Conservation (phyloP, 352 stramenopile species). For the Pythium insidiosum region DNA sequence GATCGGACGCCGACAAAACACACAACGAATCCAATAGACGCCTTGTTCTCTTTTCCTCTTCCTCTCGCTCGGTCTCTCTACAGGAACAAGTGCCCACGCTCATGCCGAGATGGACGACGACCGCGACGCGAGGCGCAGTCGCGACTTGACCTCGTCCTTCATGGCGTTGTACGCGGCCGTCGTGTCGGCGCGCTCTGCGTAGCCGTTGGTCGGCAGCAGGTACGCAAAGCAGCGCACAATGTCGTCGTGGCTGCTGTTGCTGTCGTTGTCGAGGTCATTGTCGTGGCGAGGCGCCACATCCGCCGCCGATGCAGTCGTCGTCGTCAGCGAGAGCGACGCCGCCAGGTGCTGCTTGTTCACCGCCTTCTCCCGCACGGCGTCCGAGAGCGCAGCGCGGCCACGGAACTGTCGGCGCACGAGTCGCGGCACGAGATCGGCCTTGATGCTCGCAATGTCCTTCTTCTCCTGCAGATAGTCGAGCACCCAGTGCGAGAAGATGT, state of each 20-base stretch:
- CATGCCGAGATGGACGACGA: conserved; percentile 30
- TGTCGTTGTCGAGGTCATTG: too few relatives aligned
- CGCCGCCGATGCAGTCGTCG: not conserved
- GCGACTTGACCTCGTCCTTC: conserved; percentile 62
- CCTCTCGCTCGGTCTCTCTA: too few relatives aligned
- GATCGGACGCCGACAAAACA: too few relatives aligned
- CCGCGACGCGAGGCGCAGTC: conserved; percentile 50
- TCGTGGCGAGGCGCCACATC: too few relatives aligned
- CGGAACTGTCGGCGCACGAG: conserved; percentile 75
- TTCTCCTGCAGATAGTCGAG: conserved; percentile 71
- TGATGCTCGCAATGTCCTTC: conserved; percentile 82
- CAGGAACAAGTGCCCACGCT: too few relatives aligned
- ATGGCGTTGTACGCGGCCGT: conserved; percentile 67
- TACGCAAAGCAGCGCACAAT: conserved; percentile 72
- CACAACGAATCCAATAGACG: too few relatives aligned
- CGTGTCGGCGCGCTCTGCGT: conserved; percentile 75
- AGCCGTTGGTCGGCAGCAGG: conserved; percentile 58
- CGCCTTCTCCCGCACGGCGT: conserved; percentile 48
- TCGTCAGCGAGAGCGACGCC: conserved; percentile 48
- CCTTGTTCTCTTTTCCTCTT: too few relatives aligned
- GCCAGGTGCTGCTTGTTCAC: conserved; percentile 49
- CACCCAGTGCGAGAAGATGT: conserved; percentile 84
- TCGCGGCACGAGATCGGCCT: conserved; percentile 71
- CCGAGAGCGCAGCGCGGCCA: conserved; percentile 37
- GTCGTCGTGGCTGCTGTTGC: conserved; percentile 47